These are phyloP conservation scores for Dryas octopetala DNA, from an alignment of 306 rosid genomes.

Conservation along the genomic window DNA sequence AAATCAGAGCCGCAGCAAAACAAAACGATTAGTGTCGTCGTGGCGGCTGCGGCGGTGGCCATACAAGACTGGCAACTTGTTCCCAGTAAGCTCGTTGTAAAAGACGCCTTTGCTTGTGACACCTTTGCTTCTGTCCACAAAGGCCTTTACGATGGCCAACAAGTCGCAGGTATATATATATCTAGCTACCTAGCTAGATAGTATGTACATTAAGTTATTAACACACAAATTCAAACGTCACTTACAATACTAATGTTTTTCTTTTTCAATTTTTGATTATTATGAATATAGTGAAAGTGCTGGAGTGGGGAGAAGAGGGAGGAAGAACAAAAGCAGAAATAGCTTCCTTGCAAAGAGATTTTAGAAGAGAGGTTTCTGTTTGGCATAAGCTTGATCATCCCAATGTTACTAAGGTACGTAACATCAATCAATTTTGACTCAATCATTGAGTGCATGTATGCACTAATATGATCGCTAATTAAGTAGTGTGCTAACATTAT, in stretches of 20 bases:
- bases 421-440: no score
- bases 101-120: neutral
- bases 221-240: no score
- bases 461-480: no score
- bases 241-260: neutral
- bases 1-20: no score
- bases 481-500: no score
- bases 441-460: no score
- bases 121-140: neutral
- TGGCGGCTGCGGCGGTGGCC: neutral
- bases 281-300: neutral
- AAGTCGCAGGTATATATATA: neutral
- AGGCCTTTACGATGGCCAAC: conserved; percentile 8
- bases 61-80: neutral
- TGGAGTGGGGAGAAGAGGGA: conserved; percentile 1
- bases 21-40: no score
- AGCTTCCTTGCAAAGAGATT: neutral
- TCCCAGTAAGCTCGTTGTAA: neutral
- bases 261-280: neutral
- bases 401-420: conserved; percentile 18
- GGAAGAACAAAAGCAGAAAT: neutral
- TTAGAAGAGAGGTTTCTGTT: conserved; percentile 9
- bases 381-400: conserved; percentile 27
- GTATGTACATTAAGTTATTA: no score
- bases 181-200: neutral